Conservation (phyloP, 176 grass and related monocot genomes). For the maize (Zea mays) region Zm-B73-REFERENCE-NAM-5.0 NC_050097.1:231732001-231732500, state of each 20-base stretch:
- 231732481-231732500: background rate
- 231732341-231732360: conserved; percentile 49
- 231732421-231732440: conserved; percentile 35
- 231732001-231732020: conserved; percentile 95
- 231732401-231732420: conserved; percentile 47
- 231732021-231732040: conserved; percentile 93
- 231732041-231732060: conserved; percentile 82
- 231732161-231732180: background rate
- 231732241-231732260: conserved; percentile 38
- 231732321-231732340: conserved; percentile 38
- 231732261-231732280: conserved; percentile 35
- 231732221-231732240: conserved; percentile 49
- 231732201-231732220: conserved; percentile 30
- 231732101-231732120: conserved; percentile 52
- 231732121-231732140: conserved; percentile 22
- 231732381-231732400: conserved; percentile 60
- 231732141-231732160: conserved; percentile 2
- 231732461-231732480: conserved; percentile 28
- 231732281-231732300: conserved; percentile 35
- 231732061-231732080: conserved; percentile 68
- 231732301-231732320: conserved; percentile 49
- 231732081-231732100: conserved; percentile 47
- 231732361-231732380: conserved; percentile 31
- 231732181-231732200: conserved; percentile 5
- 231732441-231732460: conserved; percentile 19